A percentile compares a stretch with the other conserved stretches of the same genome.
These are phyloP conservation scores for Juglanconis oblonga DNA, from an alignment of 2,329 filamentous ascomycete species.

Conservation along the genomic window DNA sequence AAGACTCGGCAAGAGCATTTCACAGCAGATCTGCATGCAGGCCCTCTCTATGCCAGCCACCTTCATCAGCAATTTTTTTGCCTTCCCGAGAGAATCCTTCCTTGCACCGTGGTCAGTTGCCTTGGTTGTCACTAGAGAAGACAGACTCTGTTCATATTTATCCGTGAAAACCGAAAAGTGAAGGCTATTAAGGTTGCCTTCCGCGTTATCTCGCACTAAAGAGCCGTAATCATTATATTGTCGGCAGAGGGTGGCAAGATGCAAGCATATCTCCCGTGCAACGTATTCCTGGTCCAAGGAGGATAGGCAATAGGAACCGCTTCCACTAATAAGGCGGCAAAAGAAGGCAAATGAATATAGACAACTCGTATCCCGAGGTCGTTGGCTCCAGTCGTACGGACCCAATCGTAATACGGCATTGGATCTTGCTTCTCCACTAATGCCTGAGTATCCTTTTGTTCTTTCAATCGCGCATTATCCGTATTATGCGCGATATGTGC, in stretches of 20 bases:
- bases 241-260: not conserved
- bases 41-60: not conserved
- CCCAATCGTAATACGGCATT: not conserved
- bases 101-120: not conserved
- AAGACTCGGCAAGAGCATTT: not conserved
- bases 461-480: not conserved
- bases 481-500: not conserved
- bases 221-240: slow-evolving; percentile 3
- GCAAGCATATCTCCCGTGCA: not conserved
- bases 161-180: not conserved
- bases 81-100: not conserved
- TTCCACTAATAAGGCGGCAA: not conserved
- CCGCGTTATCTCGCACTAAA: not conserved
- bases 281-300: not conserved
- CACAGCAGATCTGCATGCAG: not conserved
- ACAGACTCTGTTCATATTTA: not conserved
- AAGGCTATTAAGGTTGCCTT: not conserved
- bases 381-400: not conserved
- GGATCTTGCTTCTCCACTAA: not conserved
- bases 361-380: not conserved
- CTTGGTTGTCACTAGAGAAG: not conserved
- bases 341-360: not conserved
- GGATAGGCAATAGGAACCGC: not conserved
- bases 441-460: too few relatives aligned
- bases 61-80: not conserved